These are phyloP conservation scores for Prunus mira DNA, from an alignment of 306 rosid species.

Conservation along the genomic window DNA sequence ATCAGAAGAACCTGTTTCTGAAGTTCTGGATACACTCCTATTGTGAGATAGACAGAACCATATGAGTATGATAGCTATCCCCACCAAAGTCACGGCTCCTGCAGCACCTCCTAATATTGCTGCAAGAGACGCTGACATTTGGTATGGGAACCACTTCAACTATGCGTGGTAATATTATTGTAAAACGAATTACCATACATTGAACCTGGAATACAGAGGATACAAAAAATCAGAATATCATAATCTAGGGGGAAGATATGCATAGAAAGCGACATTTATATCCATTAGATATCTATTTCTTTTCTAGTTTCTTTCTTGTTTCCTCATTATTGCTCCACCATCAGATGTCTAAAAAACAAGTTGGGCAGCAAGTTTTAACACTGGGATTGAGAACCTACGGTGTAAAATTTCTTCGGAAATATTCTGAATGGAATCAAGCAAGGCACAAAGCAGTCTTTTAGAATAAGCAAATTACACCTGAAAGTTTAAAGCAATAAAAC, in stretches of 20 bases:
- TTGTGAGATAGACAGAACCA: slow-evolving; percentile 52
- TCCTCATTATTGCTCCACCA: neutral
- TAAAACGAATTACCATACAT: slow-evolving; percentile 36
- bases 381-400: neutral
- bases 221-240: slow-evolving; percentile 25
- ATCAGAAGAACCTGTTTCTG: slow-evolving; percentile 95
- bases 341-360: neutral
- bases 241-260: slow-evolving; percentile 30
- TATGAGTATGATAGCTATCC: slow-evolving; percentile 54
- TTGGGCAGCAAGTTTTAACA: neutral
- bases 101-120: slow-evolving; percentile 92
- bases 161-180: slow-evolving; percentile 37
- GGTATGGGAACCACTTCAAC: slow-evolving; percentile 60
- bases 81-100: slow-evolving; percentile 94
- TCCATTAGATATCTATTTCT: neutral
- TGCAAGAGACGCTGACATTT: slow-evolving; percentile 91
- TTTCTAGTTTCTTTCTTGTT: neutral
- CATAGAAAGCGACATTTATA: neutral
- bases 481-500: neutral
- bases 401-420: neutral
- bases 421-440: neutral
- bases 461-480: neutral
- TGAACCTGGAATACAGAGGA: slow-evolving; percentile 51
- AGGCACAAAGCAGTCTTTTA: neutral
- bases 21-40: slow-evolving; percentile 57